Evolutionary conservation across 2,329 filamentous ascomycete genomes (phyloP).

Genomic region (Diaporthe sp.): DNA sequence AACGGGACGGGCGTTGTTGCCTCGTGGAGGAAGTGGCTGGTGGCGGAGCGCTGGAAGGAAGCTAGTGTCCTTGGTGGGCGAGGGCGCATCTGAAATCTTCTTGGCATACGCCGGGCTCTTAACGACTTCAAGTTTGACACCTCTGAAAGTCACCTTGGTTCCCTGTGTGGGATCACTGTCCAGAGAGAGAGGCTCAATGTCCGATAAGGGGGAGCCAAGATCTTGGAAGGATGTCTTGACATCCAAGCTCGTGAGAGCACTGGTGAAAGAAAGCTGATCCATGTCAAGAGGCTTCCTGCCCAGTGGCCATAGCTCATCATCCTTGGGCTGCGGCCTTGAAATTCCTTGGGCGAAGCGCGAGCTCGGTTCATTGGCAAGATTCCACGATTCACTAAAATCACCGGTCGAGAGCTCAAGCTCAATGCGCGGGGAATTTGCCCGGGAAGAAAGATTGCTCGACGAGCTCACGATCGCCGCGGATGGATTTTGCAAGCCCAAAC

Average conservation of each 20-base stretch:
- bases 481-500: not conserved
- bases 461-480: conserved; percentile 36
- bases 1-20: not conserved
- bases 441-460: conserved; percentile 36
- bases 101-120: conserved; percentile 33
- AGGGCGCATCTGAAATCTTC: not conserved
- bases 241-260: conserved; percentile 42
- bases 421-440: conserved; percentile 28
- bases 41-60: conserved; percentile 16
- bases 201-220: conserved; percentile 19
- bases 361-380: not conserved
- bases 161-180: not conserved
- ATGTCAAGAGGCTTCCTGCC: conserved; percentile 44
- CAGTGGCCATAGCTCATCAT: conserved; percentile 38
- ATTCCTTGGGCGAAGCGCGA: conserved; percentile 23
- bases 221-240: conserved; percentile 37
- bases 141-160: conserved; percentile 16
- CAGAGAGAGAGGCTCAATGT: conserved; percentile 32
- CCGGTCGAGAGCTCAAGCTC: conserved; percentile 28
- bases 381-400: conserved; percentile 12
- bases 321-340: conserved; percentile 6
- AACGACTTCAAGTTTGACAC: conserved; percentile 8
- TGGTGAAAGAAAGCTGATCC: conserved; percentile 43
- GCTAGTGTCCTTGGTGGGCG: conserved; percentile 22
- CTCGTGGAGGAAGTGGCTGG: conserved; percentile 12